These are phyloP conservation scores for Paraphaeosphaeria minitans DNA, from an alignment of 2,329 filamentous ascomycete genomes.

Conservation along the genomic window DNA sequence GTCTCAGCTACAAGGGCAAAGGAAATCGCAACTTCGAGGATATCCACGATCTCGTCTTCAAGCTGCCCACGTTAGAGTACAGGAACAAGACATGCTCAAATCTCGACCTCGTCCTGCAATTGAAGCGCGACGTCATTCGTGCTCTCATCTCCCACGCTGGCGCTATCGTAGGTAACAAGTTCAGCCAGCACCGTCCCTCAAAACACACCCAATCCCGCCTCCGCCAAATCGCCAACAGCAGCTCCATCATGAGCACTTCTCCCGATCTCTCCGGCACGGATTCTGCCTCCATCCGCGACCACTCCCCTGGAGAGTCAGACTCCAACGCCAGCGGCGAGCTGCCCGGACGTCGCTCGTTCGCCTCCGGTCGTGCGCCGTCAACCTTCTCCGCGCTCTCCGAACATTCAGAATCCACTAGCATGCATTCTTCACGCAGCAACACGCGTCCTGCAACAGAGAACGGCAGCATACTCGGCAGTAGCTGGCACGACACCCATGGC, in stretches of 20 bases:
- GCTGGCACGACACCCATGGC: conserved; percentile 21
- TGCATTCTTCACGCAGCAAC: conserved; percentile 14
- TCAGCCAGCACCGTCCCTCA: conserved; percentile 83
- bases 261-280: conserved; percentile 42
- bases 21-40: conserved; percentile 95
- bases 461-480: conserved; percentile 32
- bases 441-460: conserved; percentile 26
- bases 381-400: conserved; percentile 38
- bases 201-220: conserved; percentile 78
- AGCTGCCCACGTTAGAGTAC: conserved; percentile 91
- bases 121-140: conserved; percentile 94
- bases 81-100: conserved; percentile 99
- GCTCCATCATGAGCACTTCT: conserved; percentile 60
- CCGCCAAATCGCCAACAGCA: conserved; percentile 81
- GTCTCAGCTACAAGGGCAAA: conserved; percentile 94
- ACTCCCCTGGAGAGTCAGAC: conserved; percentile 37
- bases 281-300: conserved; percentile 37
- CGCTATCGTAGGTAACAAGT: conserved; percentile 96
- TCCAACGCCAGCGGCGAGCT: conserved; percentile 34
- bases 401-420: conserved; percentile 28
- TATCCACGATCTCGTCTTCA: conserved; percentile 96
- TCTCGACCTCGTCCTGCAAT: conserved; percentile 84
- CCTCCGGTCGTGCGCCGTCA: conserved; percentile 37
- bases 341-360: conserved; percentile 34
- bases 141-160: conserved; percentile 94